These are phyloP conservation scores for Cordyceps cicadae DNA, from an alignment of 2,329 filamentous ascomycete genomes.

Conservation along the genomic window DNA sequence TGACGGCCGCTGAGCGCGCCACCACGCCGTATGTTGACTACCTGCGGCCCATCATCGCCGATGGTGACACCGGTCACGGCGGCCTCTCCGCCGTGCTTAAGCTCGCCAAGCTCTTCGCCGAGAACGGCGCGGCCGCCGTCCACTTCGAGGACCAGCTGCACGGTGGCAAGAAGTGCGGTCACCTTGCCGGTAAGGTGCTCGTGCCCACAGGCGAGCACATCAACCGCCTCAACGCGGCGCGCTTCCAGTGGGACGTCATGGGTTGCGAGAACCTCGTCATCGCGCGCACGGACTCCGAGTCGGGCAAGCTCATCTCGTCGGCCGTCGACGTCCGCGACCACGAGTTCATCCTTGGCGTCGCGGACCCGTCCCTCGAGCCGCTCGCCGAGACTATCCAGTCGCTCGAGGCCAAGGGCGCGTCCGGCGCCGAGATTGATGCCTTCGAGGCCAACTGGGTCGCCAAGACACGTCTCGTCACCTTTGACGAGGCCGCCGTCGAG, in stretches of 20 bases:
- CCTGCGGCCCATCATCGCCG: conserved; percentile 87
- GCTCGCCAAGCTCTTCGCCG: conserved; percentile 92
- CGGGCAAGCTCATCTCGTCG: conserved; percentile 79
- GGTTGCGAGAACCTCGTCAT: conserved; percentile 91
- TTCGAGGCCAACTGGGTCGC: conserved; percentile 88
- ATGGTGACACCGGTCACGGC: conserved; percentile 93
- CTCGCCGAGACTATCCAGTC: conserved; percentile 81
- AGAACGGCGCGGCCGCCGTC: conserved; percentile 91
- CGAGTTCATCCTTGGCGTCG: conserved; percentile 87
- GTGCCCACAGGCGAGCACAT: conserved; percentile 94
- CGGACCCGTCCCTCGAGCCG: conserved; percentile 64
- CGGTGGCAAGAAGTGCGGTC: conserved; percentile 96
- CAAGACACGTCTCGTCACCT: conserved; percentile 73
- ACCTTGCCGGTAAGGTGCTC: conserved; percentile 90
- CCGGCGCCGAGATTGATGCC: conserved; percentile 70
- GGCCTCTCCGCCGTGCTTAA: conserved; percentile 90
- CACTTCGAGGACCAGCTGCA: conserved; percentile 98
- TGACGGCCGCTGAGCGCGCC: conserved; percentile 64
- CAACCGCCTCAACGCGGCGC: conserved; percentile 81
- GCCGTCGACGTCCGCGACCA: conserved; percentile 92
- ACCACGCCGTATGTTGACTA: conserved; percentile 83
- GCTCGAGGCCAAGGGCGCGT: conserved; percentile 76
- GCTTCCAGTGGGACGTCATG: conserved; percentile 99
- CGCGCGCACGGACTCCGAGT: conserved; percentile 91
- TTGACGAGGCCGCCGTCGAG: conserved; percentile 79